These are phyloP conservation scores for Hypomontagnella monticulosa DNA, from an alignment of 495 filamentous ascomycete species.

Conservation along the genomic window DNA sequence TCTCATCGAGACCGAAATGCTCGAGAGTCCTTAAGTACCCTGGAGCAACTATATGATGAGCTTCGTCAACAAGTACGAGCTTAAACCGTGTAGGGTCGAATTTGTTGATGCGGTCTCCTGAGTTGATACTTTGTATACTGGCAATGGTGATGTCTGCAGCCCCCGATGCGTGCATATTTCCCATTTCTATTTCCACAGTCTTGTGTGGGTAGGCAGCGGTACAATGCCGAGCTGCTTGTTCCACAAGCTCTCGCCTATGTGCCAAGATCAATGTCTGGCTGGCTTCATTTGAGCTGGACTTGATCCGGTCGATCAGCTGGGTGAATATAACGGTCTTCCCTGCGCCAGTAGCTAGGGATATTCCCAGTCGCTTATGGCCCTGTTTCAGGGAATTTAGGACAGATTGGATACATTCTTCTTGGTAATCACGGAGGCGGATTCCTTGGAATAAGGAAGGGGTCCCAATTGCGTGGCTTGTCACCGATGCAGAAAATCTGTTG, in stretches of 20 bases:
- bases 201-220: conserved; percentile 78
- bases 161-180: conserved; percentile 74
- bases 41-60: conserved; percentile 93
- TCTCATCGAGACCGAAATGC: conserved; percentile 75
- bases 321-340: conserved; percentile 99
- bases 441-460: conserved; percentile 5
- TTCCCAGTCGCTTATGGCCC: conserved; percentile 83
- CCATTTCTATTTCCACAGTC: conserved; percentile 90
- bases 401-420: conserved; percentile 90
- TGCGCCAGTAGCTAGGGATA: conserved; percentile 90
- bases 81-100: conserved; percentile 86
- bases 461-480: conserved; percentile 47
- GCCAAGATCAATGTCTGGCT: conserved; percentile 89
- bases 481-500: conserved; percentile 21
- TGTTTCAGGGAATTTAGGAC: conserved; percentile 75
- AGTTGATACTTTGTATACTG: conserved; percentile 83
- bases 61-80: conserved; percentile 93
- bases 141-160: conserved; percentile 92
- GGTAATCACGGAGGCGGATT: conserved; percentile 76
- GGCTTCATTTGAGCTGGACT: conserved; percentile 62
- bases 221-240: conserved; percentile 91
- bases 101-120: conserved; percentile 76
- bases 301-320: conserved; percentile 84
- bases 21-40: conserved; percentile 76
- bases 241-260: conserved; percentile 92